phyloP scores from a whole-genome alignment of 208 protist species.

The Leishmania aethiopica region DNA sequence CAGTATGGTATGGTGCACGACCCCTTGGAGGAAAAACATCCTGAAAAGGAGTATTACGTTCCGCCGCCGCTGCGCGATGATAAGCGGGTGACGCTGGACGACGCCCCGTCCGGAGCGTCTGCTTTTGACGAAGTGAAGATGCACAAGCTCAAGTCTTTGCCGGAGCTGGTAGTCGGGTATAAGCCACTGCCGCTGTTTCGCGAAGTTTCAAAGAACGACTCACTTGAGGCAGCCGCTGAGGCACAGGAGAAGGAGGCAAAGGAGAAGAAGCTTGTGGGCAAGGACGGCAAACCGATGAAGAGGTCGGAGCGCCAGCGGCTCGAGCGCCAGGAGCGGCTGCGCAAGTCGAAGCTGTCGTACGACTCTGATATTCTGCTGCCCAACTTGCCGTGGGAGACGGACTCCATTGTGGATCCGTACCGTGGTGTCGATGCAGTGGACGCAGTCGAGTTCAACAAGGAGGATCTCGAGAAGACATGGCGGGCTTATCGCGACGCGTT shows the following conservation, averaged over 20 bases:
- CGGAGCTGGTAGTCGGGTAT: slow-evolving; percentile 82
- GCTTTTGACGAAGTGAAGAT: slow-evolving; percentile 88
- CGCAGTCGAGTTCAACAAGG: slow-evolving; percentile 79
- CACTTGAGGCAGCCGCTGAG: slow-evolving; percentile 28
- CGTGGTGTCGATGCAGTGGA: slow-evolving; percentile 66
- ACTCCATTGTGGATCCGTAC: slow-evolving; percentile 86
- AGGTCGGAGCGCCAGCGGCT: slow-evolving; percentile 74
- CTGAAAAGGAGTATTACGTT: slow-evolving; percentile 63
- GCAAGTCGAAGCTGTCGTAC: slow-evolving; percentile 76
- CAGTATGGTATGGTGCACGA: slow-evolving; percentile 80
- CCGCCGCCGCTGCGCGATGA: slow-evolving; percentile 58
- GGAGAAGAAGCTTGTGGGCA: slow-evolving; percentile 16
- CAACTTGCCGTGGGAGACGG: slow-evolving; percentile 85
- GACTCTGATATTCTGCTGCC: slow-evolving; percentile 85
- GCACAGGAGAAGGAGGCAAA: slow-evolving; percentile 17
- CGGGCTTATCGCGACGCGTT: slow-evolving; percentile 75
- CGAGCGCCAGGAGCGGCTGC: slow-evolving; percentile 76
- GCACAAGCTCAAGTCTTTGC: slow-evolving; percentile 70
- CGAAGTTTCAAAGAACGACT: slow-evolving; percentile 57
- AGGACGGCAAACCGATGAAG: slow-evolving; percentile 50
- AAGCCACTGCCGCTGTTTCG: slow-evolving; percentile 84
- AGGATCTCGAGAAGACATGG: slow-evolving; percentile 82
- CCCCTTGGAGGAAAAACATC: slow-evolving; percentile 59
- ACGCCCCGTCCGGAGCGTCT: slow-evolving; percentile 60
- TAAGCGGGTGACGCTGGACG: slow-evolving; percentile 78